These are phyloP conservation scores for Suillus sp. DNA, from an alignment of 768 basidiomycete genomes.

Conservation along the genomic window DNA sequence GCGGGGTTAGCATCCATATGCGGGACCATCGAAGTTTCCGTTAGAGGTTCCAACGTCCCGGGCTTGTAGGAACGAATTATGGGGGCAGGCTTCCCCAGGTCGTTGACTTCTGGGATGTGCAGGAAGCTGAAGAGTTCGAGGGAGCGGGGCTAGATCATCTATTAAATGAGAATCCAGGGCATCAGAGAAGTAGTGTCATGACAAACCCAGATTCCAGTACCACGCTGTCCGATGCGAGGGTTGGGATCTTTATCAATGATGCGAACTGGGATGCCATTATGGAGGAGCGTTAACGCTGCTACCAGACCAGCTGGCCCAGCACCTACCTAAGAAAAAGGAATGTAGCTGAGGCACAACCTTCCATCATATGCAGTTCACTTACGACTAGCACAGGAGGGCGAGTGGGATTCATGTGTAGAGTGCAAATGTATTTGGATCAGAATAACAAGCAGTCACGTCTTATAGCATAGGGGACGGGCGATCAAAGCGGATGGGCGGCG, in stretches of 20 bases:
- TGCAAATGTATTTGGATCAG: background rate
- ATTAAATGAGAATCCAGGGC: background rate
- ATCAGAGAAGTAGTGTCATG: background rate
- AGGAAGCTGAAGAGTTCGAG: slow-evolving; percentile 43
- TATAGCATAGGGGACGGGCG: background rate
- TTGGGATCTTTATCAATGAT: slow-evolving; percentile 19
- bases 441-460: background rate
- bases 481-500: background rate
- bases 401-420: background rate
- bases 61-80: slow-evolving; percentile 37
- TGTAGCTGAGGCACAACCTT: background rate
- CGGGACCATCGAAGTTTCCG: slow-evolving; percentile 20
- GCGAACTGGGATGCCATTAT: slow-evolving; percentile 28
- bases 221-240: slow-evolving; percentile 40
- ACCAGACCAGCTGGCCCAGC: slow-evolving; percentile 50
- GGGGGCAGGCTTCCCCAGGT: slow-evolving; percentile 29
- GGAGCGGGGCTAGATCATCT: slow-evolving; percentile 39
- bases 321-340: slow-evolving; percentile 38
- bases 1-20: slow-evolving; percentile 23
- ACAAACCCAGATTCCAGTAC: slow-evolving; percentile 39
- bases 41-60: background rate
- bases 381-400: slow-evolving; percentile 14
- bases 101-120: slow-evolving; percentile 38
- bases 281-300: slow-evolving; percentile 40
- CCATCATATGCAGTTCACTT: background rate